phyloP scores from a whole-genome alignment of 1,139 yeast genomes.

The Zhuliangozyma parablackwelliae region DNA sequence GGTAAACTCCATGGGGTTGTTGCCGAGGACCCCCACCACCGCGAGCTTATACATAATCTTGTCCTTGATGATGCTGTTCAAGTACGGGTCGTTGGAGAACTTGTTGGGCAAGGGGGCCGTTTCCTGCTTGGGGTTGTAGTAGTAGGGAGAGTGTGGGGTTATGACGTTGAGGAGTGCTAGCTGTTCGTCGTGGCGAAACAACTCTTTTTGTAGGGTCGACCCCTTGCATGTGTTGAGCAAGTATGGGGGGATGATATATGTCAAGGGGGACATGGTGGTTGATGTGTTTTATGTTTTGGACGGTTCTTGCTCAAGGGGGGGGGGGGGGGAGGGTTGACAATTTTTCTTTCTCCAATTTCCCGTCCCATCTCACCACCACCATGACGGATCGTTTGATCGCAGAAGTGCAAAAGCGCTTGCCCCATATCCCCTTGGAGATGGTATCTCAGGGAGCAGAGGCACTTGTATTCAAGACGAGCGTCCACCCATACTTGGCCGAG shows the following conservation, averaged over 20 bases:
- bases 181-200: constrained; percentile 19
- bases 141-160: constrained; percentile 21
- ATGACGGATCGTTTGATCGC: constrained; percentile 44
- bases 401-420: constrained; percentile 39
- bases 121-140: constrained; percentile 10
- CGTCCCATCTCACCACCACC: not conserved
- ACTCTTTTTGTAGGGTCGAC: constrained; percentile 23
- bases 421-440: constrained; percentile 46
- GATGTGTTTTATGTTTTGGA: not conserved
- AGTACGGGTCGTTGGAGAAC: constrained; percentile 28
- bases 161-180: constrained; percentile 27
- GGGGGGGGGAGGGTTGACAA: not conserved
- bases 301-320: not conserved
- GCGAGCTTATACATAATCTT: constrained; percentile 36
- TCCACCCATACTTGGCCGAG: constrained; percentile 65
- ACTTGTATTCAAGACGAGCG: constrained; percentile 58
- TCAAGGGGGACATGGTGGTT: constrained; percentile 6
- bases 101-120: constrained; percentile 7
- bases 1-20: constrained; percentile 25
- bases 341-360: no score
- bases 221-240: constrained; percentile 38
- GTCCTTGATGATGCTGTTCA: constrained; percentile 30
- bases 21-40: constrained; percentile 36
- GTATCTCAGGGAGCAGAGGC: constrained; percentile 98
- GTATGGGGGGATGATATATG: constrained; percentile 43